A percentile compares a stretch with the other conserved stretches of the same genome.
Conservation (phyloP, 2,329 filamentous ascomycete species). For the Ceratocystiopsis minuta region DNA sequence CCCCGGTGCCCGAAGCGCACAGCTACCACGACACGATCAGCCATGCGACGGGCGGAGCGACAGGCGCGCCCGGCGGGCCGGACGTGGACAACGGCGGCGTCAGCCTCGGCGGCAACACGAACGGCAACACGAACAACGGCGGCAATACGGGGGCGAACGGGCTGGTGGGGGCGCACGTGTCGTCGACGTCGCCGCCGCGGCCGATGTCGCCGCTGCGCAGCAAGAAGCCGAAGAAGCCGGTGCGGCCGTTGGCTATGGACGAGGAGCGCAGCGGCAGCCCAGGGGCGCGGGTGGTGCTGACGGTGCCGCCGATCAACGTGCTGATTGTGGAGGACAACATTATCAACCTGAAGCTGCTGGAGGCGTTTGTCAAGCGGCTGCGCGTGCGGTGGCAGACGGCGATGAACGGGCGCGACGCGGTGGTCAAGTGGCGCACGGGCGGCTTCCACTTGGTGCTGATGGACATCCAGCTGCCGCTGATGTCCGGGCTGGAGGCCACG, state of each 20-base stretch:
- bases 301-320: conserved; percentile 91
- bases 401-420: conserved; percentile 84
- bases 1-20: too few species aligned
- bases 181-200: conserved; percentile 24
- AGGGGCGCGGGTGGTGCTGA: conserved; percentile 46
- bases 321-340: conserved; percentile 97
- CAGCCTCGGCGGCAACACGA: too few species aligned
- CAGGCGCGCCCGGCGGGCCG: too few species aligned
- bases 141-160: too few species aligned
- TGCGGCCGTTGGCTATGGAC: background rate
- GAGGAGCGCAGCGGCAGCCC: conserved; percentile 13
- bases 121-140: too few species aligned
- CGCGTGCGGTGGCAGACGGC: conserved; percentile 97
- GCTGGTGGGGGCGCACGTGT: too few species aligned
- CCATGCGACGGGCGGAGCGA: too few species aligned
- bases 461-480: conserved; percentile 94
- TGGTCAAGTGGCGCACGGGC: conserved; percentile 79
- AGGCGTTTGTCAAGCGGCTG: conserved; percentile 87
- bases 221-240: conserved; percentile 36
- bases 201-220: conserved; percentile 20
- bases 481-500: conserved; percentile 89
- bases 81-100: too few species aligned
- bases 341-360: conserved; percentile 84
- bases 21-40: too few species aligned
- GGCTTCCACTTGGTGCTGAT: conserved; percentile 94